These are phyloP conservation scores for Ceratocystis alfenasii DNA, from an alignment of 2,329 filamentous ascomycete genomes.

Conservation along the genomic window DNA sequence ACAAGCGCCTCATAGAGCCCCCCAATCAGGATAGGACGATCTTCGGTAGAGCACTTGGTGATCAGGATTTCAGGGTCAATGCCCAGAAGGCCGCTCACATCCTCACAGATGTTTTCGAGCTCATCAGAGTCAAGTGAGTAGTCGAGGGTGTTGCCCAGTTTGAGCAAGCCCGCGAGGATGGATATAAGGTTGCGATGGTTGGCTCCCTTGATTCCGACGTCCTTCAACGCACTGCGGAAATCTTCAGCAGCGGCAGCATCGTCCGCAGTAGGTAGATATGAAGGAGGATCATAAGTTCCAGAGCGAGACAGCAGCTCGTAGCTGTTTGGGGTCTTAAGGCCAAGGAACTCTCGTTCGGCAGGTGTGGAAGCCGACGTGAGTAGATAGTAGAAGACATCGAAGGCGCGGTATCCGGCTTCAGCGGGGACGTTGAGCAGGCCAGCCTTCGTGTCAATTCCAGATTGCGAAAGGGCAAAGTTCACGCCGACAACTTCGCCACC, in stretches of 20 bases:
- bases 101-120: conserved; percentile 76
- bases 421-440: conserved; percentile 71
- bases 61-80: conserved; percentile 74
- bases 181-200: conserved; percentile 74
- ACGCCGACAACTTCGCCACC: conserved; percentile 66
- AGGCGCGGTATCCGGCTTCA: conserved; percentile 75
- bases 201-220: conserved; percentile 85
- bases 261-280: conserved; percentile 83
- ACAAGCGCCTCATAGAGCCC: conserved; percentile 89
- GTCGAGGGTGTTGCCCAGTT: conserved; percentile 81
- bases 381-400: conserved; percentile 96
- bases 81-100: conserved; percentile 75
- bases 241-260: conserved; percentile 89
- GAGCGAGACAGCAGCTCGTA: conserved; percentile 74
- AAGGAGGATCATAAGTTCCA: conserved; percentile 71
- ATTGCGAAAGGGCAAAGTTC: conserved; percentile 66
- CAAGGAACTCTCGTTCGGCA: conserved; percentile 78
- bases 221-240: conserved; percentile 73
- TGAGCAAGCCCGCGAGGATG: conserved; percentile 71
- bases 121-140: conserved; percentile 74
- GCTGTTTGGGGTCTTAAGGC: conserved; percentile 61
- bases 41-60: conserved; percentile 68
- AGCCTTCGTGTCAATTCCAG: conserved; percentile 71
- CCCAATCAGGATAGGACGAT: conserved; percentile 68
- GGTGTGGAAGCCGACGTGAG: conserved; percentile 82